These are phyloP conservation scores for Verticillium isaacii DNA, from an alignment of 2,329 filamentous ascomycete species.

Conservation along the genomic window DNA sequence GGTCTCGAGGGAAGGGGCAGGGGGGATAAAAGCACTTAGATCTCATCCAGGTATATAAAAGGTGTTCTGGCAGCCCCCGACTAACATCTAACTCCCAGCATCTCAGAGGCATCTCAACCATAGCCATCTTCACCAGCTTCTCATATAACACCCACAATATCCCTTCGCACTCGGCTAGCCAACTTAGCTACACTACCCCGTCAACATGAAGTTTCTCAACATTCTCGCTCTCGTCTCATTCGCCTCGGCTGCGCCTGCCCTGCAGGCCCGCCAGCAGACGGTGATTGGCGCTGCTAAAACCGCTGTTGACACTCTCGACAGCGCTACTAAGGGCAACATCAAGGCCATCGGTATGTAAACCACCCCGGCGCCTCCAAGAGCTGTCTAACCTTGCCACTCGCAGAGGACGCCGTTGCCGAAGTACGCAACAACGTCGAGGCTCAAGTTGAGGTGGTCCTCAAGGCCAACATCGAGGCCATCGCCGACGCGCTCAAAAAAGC, in stretches of 20 bases:
- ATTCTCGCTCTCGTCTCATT: neutral
- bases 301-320: neutral
- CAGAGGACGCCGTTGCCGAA: neutral
- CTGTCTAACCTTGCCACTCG: neutral
- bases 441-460: neutral
- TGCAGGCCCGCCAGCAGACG: neutral
- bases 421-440: neutral
- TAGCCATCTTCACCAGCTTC: neutral
- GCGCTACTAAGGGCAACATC: neutral
- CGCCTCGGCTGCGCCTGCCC: neutral
- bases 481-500: neutral
- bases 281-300: neutral
- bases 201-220: neutral
- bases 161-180: too few relatives aligned
- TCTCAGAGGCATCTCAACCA: neutral
- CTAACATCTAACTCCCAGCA: too few relatives aligned
- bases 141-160: neutral
- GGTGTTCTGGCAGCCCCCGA: too few relatives aligned
- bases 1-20: neutral
- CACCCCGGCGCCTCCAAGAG: neutral
- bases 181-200: too few relatives aligned
- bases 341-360: neutral
- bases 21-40: neutral
- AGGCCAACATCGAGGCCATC: constrained; percentile 9
- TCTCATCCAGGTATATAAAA: neutral